phyloP scores from a whole-genome alignment of 2,329 filamentous ascomycete species.

The Hansfordia pulvinata region DNA sequence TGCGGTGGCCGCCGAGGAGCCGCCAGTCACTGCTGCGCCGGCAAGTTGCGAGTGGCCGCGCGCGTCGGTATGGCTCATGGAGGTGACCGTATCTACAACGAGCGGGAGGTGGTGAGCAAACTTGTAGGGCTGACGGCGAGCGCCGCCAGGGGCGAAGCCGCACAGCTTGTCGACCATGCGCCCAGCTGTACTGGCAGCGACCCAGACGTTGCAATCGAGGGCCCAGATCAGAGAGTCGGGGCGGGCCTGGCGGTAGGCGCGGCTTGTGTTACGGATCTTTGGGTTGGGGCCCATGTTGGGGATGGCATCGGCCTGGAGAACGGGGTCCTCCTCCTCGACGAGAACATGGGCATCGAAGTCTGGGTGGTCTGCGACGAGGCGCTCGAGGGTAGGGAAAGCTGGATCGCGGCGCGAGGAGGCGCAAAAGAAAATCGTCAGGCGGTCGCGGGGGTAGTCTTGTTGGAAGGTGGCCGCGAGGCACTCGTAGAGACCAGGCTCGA shows the following conservation, averaged over 20 bases:
- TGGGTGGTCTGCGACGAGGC: slow-evolving; percentile 61
- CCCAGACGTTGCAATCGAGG: slow-evolving; percentile 93
- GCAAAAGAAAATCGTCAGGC: slow-evolving; percentile 71
- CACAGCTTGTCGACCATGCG: slow-evolving; percentile 82
- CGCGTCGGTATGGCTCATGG: slow-evolving; percentile 12
- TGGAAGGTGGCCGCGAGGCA: slow-evolving; percentile 78
- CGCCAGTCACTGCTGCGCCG: slow-evolving; percentile 17
- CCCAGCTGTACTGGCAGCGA: slow-evolving; percentile 62
- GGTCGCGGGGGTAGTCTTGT: slow-evolving; percentile 66
- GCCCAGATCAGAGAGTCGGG: slow-evolving; percentile 91
- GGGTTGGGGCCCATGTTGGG: slow-evolving; percentile 78
- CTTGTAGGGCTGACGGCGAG: slow-evolving; percentile 52
- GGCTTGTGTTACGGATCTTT: slow-evolving; percentile 95
- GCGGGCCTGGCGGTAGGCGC: slow-evolving; percentile 78
- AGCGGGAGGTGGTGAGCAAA: slow-evolving; percentile 92
- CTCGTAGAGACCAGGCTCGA: slow-evolving; percentile 82
- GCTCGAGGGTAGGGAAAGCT: slow-evolving; percentile 59
- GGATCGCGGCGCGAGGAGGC: slow-evolving; percentile 63
- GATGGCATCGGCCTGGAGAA: slow-evolving; percentile 41
- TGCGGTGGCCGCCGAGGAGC: slow-evolving; percentile 16
- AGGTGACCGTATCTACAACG: slow-evolving; percentile 57
- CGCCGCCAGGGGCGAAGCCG: slow-evolving; percentile 43
- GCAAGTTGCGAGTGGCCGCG: slow-evolving; percentile 19
- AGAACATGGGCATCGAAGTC: slow-evolving; percentile 57
- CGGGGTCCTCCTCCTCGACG: slow-evolving; percentile 70